Evolutionary conservation across 2,329 filamentous ascomycete genomes (phyloP).

Genomic region (Sporothrix pseudoabietina): DNA sequence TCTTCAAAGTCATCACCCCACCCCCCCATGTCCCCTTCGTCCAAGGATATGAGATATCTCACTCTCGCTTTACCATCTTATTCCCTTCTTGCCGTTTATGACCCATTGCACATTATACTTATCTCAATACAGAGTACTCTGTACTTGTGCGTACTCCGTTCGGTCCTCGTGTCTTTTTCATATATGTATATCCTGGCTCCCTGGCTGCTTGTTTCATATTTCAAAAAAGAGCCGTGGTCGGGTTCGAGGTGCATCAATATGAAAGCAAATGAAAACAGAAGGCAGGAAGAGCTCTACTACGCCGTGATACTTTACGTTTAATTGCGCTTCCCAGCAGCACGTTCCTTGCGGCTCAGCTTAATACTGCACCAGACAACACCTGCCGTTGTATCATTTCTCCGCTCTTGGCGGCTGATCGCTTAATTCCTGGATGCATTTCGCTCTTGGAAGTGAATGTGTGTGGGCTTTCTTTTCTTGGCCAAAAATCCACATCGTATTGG

Average conservation of each 20-base stretch:
- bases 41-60: neutral
- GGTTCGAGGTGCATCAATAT: neutral
- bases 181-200: too few species aligned
- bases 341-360: slow-evolving; percentile 2
- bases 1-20: neutral
- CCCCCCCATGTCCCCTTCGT: neutral
- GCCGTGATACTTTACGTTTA: neutral
- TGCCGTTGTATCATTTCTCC: neutral
- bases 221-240: neutral
- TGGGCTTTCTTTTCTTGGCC: neutral
- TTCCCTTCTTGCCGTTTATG: neutral
- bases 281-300: neutral
- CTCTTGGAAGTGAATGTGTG: neutral
- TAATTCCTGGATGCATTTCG: neutral
- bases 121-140: neutral
- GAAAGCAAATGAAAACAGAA: neutral
- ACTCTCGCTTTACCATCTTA: neutral
- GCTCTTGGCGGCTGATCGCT: slow-evolving; percentile 5
- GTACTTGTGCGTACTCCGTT: neutral
- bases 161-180: too few species aligned
- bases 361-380: neutral
- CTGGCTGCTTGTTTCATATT: neutral
- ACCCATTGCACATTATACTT: neutral
- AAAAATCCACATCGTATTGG: neutral
- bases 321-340: neutral